Evolutionary conservation across 148 eudicot genomes (phyloP).

Genomic region (Cornus florida): DNA sequence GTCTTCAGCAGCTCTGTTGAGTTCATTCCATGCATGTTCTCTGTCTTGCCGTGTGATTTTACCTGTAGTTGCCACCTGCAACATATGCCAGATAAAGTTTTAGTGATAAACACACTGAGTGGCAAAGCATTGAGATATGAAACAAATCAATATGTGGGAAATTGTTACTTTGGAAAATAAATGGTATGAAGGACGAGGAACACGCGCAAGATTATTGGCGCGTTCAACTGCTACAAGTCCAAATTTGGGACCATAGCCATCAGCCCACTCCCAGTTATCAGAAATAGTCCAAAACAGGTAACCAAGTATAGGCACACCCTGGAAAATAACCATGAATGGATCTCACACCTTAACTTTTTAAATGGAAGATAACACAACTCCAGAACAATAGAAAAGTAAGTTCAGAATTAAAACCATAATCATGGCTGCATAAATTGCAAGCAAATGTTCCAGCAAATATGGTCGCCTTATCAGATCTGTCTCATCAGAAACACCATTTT

Average conservation of each 20-base stretch:
- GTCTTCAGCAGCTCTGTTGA: slow-evolving; percentile 65
- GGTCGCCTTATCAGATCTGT: slow-evolving; percentile 92
- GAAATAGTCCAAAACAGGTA: slow-evolving; percentile 98
- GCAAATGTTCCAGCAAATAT: slow-evolving; percentile 83
- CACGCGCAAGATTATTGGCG: slow-evolving; percentile 72
- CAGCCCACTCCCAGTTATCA: slow-evolving; percentile 99
- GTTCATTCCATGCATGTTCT: slow-evolving; percentile 72
- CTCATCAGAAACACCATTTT: slow-evolving; percentile 92
- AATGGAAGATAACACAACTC: slow-evolving; percentile 5
- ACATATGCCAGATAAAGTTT: slow-evolving; percentile 11
- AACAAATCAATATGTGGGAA: slow-evolving; percentile 5
- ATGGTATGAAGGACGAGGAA: slow-evolving; percentile 91
- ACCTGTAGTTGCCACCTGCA: slow-evolving; percentile 78
- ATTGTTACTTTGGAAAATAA: slow-evolving; percentile 67
- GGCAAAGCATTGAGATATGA: not conserved
- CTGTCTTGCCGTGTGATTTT: slow-evolving; percentile 76
- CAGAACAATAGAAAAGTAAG: not conserved
- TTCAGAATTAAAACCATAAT: slow-evolving; percentile 49
- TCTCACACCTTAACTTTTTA: not conserved
- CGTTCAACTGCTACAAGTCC: slow-evolving; percentile 98
- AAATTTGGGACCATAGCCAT: slow-evolving; percentile 98
- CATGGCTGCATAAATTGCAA: slow-evolving; percentile 94
- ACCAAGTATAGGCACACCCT: slow-evolving; percentile 90
- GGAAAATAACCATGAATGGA: slow-evolving; percentile 22
- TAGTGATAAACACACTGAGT: not conserved